These are phyloP conservation scores for Gigaspora rosea DNA, from an alignment of 192 early-diverging fungal genomes.

Conservation along the genomic window DNA sequence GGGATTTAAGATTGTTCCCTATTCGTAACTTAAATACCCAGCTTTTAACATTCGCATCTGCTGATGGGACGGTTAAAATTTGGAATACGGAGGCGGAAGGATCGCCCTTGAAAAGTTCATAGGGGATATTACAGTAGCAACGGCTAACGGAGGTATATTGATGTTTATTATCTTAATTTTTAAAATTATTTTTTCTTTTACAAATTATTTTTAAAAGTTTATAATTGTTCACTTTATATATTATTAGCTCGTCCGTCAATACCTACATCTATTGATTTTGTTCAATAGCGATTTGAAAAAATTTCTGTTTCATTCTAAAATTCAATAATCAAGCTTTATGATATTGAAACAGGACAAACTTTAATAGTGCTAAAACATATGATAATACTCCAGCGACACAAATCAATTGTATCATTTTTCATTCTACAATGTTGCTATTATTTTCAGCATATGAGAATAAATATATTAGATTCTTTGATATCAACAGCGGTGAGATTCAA, in stretches of 20 bases:
- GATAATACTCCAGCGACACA: conserved; percentile 67
- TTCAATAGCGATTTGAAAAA: conserved; percentile 57
- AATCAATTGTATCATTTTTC: conserved; percentile 73
- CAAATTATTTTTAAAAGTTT: not conserved
- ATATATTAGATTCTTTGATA: conserved; percentile 64
- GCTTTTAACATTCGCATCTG: conserved; percentile 72
- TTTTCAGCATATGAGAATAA: conserved; percentile 33
- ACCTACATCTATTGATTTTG: conserved; percentile 76
- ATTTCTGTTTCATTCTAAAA: conserved; percentile 62
- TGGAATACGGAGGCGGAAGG: conserved; percentile 64
- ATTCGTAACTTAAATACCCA: conserved; percentile 46
- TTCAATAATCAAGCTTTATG: too few relatives aligned
- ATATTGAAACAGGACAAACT: too few relatives aligned
- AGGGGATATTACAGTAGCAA: too few relatives aligned
- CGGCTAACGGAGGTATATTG: too few relatives aligned
- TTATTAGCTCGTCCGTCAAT: conserved; percentile 31
- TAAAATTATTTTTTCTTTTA: not conserved
- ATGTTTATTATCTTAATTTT: not conserved
- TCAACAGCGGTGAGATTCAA: too few relatives aligned
- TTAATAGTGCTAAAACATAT: too few relatives aligned
- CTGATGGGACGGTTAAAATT: conserved; percentile 79
- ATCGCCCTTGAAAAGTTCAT: conserved; percentile 49
- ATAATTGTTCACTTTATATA: not conserved
- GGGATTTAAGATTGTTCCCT: conserved; percentile 43
- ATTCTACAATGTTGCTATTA: conserved; percentile 71